Percentiles rank a stretch among this genome's conserved stretches.
Conservation (phyloP, 2,329 filamentous ascomycete genomes). For the Didymella segeticola region DNA sequence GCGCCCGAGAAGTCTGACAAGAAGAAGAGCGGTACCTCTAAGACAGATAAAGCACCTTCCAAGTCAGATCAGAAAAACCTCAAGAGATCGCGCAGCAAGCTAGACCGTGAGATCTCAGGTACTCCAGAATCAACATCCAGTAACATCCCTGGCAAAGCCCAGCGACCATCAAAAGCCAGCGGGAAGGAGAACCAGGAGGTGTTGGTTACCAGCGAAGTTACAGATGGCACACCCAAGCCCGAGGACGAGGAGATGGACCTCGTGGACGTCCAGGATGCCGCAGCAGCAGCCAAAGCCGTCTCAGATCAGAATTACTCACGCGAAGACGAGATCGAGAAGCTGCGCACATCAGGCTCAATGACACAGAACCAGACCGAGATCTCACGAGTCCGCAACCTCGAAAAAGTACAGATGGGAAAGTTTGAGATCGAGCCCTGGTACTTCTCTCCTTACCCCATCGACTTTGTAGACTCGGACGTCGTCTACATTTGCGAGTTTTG, state of each 20-base stretch:
- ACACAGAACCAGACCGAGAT: conserved; percentile 98
- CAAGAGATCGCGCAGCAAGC: conserved; percentile 55
- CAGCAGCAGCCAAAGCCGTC: conserved; percentile 60
- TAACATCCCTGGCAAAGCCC: conserved; percentile 55
- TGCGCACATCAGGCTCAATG: conserved; percentile 95
- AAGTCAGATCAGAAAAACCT: conserved; percentile 55
- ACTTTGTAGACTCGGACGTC: conserved; percentile 85
- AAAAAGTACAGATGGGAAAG: conserved; percentile 90
- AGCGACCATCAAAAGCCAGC: conserved; percentile 62
- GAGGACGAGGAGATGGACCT: conserved; percentile 61
- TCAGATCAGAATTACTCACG: conserved; percentile 68
- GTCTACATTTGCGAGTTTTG: conserved; percentile 99
- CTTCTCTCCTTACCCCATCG: conserved; percentile 94
- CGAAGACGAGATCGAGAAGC: conserved; percentile 94
- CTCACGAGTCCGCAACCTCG: conserved; percentile 92
- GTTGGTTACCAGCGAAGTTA: conserved; percentile 55
- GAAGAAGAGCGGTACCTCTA: conserved; percentile 69
- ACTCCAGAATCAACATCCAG: conserved; percentile 60
- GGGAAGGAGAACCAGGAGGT: conserved; percentile 67
- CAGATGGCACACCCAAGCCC: conserved; percentile 57
- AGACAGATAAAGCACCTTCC: conserved; percentile 49
- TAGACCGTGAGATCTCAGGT: conserved; percentile 62
- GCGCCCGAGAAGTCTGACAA: conserved; percentile 89
- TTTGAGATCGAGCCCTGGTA: conserved; percentile 97
- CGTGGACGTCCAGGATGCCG: conserved; percentile 60